Base-by-base conservation (phyloP, 2,329 filamentous ascomycete genomes). In the Aotearoamyces nothofagi region DNA sequence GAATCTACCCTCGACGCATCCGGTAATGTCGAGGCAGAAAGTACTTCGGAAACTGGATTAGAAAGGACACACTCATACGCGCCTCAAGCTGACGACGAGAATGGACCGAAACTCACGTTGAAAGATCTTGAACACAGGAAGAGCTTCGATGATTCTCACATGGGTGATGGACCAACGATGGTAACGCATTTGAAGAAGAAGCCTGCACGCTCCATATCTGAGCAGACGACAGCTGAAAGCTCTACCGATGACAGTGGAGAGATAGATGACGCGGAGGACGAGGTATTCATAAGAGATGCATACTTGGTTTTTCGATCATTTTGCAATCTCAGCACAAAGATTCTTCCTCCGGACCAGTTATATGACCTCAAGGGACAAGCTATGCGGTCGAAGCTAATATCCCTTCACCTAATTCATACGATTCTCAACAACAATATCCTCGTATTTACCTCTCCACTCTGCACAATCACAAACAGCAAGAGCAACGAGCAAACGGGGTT, bases 291-390 rank as follows among this genome's bases (percentile, higher is more conserved):
- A 43, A 81, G 90, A 42, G 90, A 98, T 56, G 86, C 90, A 7
- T 98, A 96, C 53, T 69, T 98, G 13, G 84, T 98, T 25, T 96
- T 98, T 58, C 72, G 90, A 17, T 93, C 90, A 3, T 90, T 98
- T 58, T 98, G 92, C 63, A 93, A 94, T 54, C 62, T 98, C 25
- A 94, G 87, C 34, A 94, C 87, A 37, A 98, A 98, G 52, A 61
- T 84, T 22, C 62, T 98, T 15, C 73, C 81, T 6, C 74, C 84
- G 3, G 90, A 98, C 37, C 86, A 96, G 52, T 73, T 93, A 12
- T 84, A 87, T 45, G 90, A 98, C 46, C 59, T 93, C 29, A 84
- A 83, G 32, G 87, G 86, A 11, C 86, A 94, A 47, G 82, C 87
- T 20, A 98, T 98, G 87, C 77, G 90, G 35, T 94, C 87, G 3